Conservation (phyloP, 2,329 filamentous ascomycete species). For the Aspergillus unguis region DNA sequence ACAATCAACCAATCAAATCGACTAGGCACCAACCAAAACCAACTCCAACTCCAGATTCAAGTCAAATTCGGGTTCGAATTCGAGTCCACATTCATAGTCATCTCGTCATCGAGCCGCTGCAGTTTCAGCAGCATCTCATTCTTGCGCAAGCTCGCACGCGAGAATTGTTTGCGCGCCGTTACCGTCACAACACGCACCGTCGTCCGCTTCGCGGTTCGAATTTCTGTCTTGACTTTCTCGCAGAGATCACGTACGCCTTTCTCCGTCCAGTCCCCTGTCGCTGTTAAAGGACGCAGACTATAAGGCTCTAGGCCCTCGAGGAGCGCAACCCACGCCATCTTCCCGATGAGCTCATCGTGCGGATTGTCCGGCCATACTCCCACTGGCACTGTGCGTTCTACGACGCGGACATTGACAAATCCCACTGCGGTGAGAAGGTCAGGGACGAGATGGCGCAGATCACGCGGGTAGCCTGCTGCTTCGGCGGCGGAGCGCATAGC, state of each 20-base stretch:
- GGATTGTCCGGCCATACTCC: slow-evolving; percentile 37
- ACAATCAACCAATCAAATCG: neutral
- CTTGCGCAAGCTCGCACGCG: slow-evolving; percentile 26
- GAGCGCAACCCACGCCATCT: slow-evolving; percentile 41
- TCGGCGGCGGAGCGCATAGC: slow-evolving; percentile 40
- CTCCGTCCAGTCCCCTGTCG: slow-evolving; percentile 30
- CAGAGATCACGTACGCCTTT: slow-evolving; percentile 36
- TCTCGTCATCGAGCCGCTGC: slow-evolving; percentile 6
- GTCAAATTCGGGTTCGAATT: neutral
- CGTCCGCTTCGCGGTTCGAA: slow-evolving; percentile 24
- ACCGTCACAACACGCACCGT: slow-evolving; percentile 15
- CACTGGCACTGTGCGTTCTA: slow-evolving; percentile 38
- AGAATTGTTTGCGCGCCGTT: slow-evolving; percentile 26
- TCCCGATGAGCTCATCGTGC: slow-evolving; percentile 36
- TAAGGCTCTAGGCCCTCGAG: slow-evolving; percentile 41
- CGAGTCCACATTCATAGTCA: neutral
- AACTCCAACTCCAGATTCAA: neutral
- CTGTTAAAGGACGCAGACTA: slow-evolving; percentile 37
- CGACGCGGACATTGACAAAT: slow-evolving; percentile 42
- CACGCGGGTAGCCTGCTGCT: slow-evolving; percentile 39
- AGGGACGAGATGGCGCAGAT: slow-evolving; percentile 43
- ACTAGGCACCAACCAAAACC: neutral
- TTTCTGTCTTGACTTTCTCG: slow-evolving; percentile 37
- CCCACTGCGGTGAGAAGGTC: slow-evolving; percentile 42
- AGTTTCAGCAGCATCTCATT: slow-evolving; percentile 19